Evolutionary conservation across 495 filamentous ascomycete genomes (phyloP).

Genomic region (Schizothecium vesticola): DNA sequence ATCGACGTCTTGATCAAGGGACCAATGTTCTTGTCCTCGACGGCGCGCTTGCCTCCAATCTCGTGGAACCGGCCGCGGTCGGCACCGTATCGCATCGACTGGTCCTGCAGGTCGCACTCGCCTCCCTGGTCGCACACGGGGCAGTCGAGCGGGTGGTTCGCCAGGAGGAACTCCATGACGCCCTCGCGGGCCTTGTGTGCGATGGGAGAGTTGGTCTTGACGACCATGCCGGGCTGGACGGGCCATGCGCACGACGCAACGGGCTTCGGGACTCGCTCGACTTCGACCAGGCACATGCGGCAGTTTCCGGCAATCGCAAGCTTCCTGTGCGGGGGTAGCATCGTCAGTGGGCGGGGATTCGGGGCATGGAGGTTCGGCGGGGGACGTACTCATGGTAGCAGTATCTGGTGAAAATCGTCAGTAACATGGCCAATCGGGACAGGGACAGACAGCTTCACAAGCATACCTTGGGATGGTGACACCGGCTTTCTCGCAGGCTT

Average conservation of each 20-base stretch:
- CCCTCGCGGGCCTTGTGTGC: conserved; percentile 96
- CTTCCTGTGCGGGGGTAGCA: conserved; percentile 56
- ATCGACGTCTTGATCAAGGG: conserved; percentile 99
- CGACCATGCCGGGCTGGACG: conserved; percentile 96
- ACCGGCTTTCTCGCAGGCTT: conserved; percentile 97
- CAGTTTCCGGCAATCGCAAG: conserved; percentile 98
- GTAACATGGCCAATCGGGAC: conserved; percentile 19
- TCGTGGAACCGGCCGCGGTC: conserved; percentile 97
- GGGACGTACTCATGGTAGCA: conserved; percentile 89
- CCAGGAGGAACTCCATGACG: conserved; percentile 97
- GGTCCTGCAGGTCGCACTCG: conserved; percentile 97
- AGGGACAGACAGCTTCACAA: background rate
- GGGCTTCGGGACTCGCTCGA: conserved; percentile 90
- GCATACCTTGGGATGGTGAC: conserved; percentile 75
- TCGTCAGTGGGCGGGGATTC: conserved; percentile 25
- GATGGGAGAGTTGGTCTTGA: conserved; percentile 93
- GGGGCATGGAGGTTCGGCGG: conserved; percentile 4
- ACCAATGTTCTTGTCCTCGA: conserved; percentile 98
- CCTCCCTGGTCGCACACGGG: conserved; percentile 97
- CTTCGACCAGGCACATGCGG: conserved; percentile 98
- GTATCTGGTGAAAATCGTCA: conserved; percentile 60
- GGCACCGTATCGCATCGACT: conserved; percentile 96
- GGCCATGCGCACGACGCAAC: conserved; percentile 99
- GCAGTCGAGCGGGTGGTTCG: conserved; percentile 97
- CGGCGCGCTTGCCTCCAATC: conserved; percentile 85